Percentiles rank a stretch among this genome's conserved stretches.
These are phyloP conservation scores for Syzygium grande DNA, from an alignment of 345 rosid species.

Conservation along the genomic window DNA sequence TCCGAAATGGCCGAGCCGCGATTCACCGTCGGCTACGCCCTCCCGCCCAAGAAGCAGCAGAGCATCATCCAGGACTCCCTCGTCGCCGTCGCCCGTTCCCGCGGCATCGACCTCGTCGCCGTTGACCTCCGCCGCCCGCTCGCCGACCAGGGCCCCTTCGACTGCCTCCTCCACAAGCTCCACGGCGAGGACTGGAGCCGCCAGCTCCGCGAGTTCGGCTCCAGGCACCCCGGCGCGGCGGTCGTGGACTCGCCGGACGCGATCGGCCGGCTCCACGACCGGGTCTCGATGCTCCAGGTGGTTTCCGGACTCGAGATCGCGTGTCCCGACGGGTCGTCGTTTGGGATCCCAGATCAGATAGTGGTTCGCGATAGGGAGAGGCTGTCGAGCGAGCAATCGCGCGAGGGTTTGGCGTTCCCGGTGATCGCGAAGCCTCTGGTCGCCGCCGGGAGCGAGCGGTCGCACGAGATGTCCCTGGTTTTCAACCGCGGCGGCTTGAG, in stretches of 20 bases:
- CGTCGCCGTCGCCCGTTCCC: conserved; percentile 16
- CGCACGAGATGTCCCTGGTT: conserved; percentile 53
- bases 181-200: conserved; percentile 40
- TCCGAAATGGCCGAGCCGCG: conserved; percentile 33
- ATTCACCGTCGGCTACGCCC: conserved; percentile 46
- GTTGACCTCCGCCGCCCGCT: conserved; percentile 29
- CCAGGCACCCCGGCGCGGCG: conserved; percentile 22
- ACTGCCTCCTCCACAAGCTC: conserved; percentile 54
- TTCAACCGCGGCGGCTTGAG: conserved; percentile 45
- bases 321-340: conserved; percentile 12
- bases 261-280: conserved; percentile 39
- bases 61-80: conserved; percentile 46
- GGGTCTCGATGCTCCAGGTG: conserved; percentile 59
- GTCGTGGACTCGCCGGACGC: conserved; percentile 38
- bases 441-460: conserved; percentile 46
- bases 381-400: conserved; percentile 20
- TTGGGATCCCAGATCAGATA: conserved; percentile 55
- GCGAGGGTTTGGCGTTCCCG: conserved; percentile 42
- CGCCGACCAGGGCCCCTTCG: conserved; percentile 43
- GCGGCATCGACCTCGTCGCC: conserved; percentile 42
- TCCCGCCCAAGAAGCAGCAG: conserved; percentile 34
- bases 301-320: conserved; percentile 36
- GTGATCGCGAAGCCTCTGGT: conserved; percentile 56
- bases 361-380: conserved; percentile 42
- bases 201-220: conserved; percentile 24